These are phyloP conservation scores for Viola odorata DNA, from an alignment of 345 rosid genomes.

Conservation along the genomic window DNA sequence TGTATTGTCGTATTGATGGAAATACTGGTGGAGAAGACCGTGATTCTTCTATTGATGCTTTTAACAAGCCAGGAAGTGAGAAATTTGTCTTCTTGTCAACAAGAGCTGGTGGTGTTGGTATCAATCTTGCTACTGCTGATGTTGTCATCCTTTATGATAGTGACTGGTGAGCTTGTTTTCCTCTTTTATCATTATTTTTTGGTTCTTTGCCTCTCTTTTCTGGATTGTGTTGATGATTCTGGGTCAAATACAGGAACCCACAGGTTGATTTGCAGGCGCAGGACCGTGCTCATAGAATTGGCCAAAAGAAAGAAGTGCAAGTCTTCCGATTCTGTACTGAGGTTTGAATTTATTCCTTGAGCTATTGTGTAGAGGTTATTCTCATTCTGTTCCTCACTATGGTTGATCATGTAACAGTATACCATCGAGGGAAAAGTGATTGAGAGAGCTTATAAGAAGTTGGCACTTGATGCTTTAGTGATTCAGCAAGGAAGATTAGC, in stretches of 20 bases:
- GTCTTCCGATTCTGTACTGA: conserved; percentile 97
- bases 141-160: conserved; percentile 98
- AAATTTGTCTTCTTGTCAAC: conserved; percentile 95
- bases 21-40: conserved; percentile 99
- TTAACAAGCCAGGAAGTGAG: conserved; percentile 95
- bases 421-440: conserved; percentile 98
- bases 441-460: conserved; percentile 97
- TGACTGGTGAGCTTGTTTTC: conserved; percentile 62
- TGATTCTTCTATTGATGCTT: conserved; percentile 94
- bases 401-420: conserved; percentile 50
- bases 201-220: background rate
- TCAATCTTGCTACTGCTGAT: conserved; percentile 99
- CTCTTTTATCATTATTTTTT: background rate
- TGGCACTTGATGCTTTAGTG: conserved; percentile 95
- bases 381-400: conserved; percentile 9
- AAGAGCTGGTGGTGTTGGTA: conserved; percentile 99
- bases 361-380: conserved; percentile 7
- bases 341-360: conserved; percentile 35
- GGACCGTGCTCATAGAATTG: conserved; percentile 98
- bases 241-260: conserved; percentile 66
- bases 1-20: conserved; percentile 97
- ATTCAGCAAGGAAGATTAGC: conserved; percentile 97
- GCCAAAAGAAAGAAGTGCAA: conserved; percentile 99
- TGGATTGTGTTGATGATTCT: conserved; percentile 20
- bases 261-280: conserved; percentile 99